Base-by-base conservation (phyloP, 306 rosid genomes). In the Albizia julibrissin region DNA sequence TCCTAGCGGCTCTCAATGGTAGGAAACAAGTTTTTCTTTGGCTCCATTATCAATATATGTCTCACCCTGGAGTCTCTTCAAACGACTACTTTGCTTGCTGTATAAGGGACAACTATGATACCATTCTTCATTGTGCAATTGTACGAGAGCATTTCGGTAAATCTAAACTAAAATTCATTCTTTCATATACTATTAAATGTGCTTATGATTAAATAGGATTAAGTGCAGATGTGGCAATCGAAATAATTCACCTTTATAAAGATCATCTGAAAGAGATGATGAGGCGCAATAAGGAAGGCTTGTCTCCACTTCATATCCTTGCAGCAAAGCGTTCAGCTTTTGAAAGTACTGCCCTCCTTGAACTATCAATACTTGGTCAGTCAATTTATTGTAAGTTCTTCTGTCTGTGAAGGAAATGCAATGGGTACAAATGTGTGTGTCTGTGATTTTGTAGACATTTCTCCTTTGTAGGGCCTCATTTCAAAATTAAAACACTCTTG, bases 251-350 rank as follows among this genome's bases (percentile, higher is more conserved):
- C 19, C 59, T 87, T 19, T 84, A 91, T 21, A 33, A 6, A 43
- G 65, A 74, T 0, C 86, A 87, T 3, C 8, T 59, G 33, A 59
- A 1, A 22, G 16, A 2, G 67, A 89, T 81, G 64, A 58, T 81
- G 64, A 58, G 1, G 14, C 29, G 64, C 64, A n/a, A 92, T 26
- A 19, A 56, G 43, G 27, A 10, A 0, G 94, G 97, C 2, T 18
- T 21, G 8, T 10, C 84, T n/a, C 92, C 94, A 26, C 93, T 92
- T 24, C 94, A 92, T 83, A 18, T 81, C 47, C 83, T 92, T 9
- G 93, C 92, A 0, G 33, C 62, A 34, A 91, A 87, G 80, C 88
- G 94, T 67, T 76, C 85, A 10, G 85, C 87, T 56, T 91, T 92
- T 77, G 81, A 10, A 77, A 92, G 97, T 89, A 88, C 90, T 21